These are phyloP conservation scores for Yamadazyma triangularis DNA, from an alignment of 1,139 yeast species.

Conservation along the genomic window DNA sequence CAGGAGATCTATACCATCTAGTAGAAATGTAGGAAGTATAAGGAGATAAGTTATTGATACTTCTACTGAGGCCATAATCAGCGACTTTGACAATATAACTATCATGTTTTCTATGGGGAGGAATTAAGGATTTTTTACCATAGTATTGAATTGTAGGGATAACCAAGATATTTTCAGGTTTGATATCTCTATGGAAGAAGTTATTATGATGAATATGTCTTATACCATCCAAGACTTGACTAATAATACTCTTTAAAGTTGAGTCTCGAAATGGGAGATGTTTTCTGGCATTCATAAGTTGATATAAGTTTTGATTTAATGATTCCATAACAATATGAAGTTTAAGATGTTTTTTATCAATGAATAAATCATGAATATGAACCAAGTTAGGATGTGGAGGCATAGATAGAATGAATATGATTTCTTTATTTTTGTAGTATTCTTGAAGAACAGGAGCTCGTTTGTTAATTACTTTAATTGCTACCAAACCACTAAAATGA, in stretches of 20 bases:
- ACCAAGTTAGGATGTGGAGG: conserved; percentile 72
- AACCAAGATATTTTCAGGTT: conserved; percentile 71
- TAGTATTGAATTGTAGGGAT: conserved; percentile 53
- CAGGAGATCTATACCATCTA: conserved; percentile 96
- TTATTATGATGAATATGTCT: conserved; percentile 74
- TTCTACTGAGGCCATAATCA: conserved; percentile 87
- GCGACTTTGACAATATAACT: conserved; percentile 74
- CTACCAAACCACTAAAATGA: conserved; percentile 49
- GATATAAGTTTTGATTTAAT: conserved; percentile 76
- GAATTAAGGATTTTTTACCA: conserved; percentile 38
- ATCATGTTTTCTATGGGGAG: conserved; percentile 34
- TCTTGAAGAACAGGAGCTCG: conserved; percentile 47
- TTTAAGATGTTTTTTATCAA: conserved; percentile 54
- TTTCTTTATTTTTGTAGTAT: conserved; percentile 67
- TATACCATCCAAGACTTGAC: conserved; percentile 72
- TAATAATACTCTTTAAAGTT: conserved; percentile 60
- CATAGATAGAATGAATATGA: conserved; percentile 63
- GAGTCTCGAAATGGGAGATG: conserved; percentile 47
- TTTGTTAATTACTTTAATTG: conserved; percentile 76
- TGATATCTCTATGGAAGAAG: conserved; percentile 86
- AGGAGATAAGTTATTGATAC: conserved; percentile 46
- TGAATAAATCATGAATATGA: conserved; percentile 71
- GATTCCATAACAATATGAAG: conserved; percentile 87
- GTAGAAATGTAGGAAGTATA: conserved; percentile 87
- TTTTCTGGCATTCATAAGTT: conserved; percentile 59